phyloP scores from a whole-genome alignment of 169 alveolate genomes.

The Neospora caninum region DNA sequence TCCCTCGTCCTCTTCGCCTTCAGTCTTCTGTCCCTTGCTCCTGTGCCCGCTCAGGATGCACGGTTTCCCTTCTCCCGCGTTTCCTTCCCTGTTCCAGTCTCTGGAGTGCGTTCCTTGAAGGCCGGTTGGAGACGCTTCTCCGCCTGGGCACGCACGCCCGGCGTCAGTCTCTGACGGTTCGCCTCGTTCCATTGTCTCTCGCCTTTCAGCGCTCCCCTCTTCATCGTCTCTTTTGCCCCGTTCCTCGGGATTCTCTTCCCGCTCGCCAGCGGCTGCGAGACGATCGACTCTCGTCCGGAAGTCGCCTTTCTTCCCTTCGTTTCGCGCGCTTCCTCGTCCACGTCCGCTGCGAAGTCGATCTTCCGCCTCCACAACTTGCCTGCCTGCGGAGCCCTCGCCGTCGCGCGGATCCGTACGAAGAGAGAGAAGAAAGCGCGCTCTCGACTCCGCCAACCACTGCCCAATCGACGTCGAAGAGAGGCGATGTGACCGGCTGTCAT shows the following conservation, averaged over 20 bases:
- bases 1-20: background rate
- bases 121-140: no score
- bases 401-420: background rate
- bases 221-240: background rate
- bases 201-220: background rate
- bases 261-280: background rate
- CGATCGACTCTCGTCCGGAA: no score
- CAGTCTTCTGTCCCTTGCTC: background rate
- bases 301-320: no score
- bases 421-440: background rate
- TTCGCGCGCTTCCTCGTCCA: no score
- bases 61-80: no score
- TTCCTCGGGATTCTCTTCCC: background rate
- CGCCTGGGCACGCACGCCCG: no score
- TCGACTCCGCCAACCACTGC: background rate
- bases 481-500: background rate
- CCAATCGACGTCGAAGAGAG: background rate
- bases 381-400: background rate
- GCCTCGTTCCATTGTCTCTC: background rate
- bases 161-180: background rate
- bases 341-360: no score
- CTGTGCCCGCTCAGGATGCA: background rate
- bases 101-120: no score
- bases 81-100: no score
- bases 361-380: background rate